These are phyloP conservation scores for Sordariomycetes sp. DNA, from an alignment of 2,329 filamentous ascomycete species.

Conservation along the genomic window DNA sequence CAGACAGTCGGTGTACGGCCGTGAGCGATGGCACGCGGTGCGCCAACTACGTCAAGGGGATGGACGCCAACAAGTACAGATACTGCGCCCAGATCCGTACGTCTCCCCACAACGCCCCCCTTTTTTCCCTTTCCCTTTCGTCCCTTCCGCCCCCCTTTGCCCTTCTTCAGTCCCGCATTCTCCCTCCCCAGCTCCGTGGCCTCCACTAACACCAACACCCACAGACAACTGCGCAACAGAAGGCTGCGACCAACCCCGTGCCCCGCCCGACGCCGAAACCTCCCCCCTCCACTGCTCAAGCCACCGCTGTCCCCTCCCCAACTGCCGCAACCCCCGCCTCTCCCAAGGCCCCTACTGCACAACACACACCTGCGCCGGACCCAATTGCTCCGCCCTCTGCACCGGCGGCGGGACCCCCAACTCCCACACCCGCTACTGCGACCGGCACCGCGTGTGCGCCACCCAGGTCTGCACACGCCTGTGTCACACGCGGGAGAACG, in stretches of 20 bases:
- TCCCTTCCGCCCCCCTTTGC: no score
- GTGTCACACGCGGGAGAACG: conserved; percentile 8
- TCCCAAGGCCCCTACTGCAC: conserved; percentile 6
- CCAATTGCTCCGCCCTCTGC: conserved; percentile 8
- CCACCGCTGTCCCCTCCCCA: conserved; percentile 12
- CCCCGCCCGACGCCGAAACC: background rate
- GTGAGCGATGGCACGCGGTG: conserved; percentile 7
- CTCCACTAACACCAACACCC: background rate
- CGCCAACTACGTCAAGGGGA: conserved; percentile 9
- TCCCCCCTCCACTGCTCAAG: conserved; percentile 9
- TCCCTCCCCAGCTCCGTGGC: background rate
- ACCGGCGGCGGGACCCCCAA: conserved; percentile 7
- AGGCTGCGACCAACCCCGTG: conserved; percentile 7
- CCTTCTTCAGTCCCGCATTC: background rate
- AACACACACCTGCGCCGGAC: conserved; percentile 10
- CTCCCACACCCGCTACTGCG: conserved; percentile 11
- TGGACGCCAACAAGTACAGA: conserved; percentile 9
- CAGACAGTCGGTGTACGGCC: conserved; percentile 8
- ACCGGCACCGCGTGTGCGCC: conserved; percentile 11
- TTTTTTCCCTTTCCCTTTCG: no score
- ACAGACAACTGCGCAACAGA: conserved; percentile 10
- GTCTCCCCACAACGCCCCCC: background rate
- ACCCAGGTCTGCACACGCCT: conserved; percentile 8
- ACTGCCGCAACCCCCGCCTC: conserved; percentile 6
- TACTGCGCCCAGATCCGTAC: conserved; percentile 11